Base-by-base conservation (phyloP, 345 rosid genomes). In the Reutealis trisperma region DNA sequence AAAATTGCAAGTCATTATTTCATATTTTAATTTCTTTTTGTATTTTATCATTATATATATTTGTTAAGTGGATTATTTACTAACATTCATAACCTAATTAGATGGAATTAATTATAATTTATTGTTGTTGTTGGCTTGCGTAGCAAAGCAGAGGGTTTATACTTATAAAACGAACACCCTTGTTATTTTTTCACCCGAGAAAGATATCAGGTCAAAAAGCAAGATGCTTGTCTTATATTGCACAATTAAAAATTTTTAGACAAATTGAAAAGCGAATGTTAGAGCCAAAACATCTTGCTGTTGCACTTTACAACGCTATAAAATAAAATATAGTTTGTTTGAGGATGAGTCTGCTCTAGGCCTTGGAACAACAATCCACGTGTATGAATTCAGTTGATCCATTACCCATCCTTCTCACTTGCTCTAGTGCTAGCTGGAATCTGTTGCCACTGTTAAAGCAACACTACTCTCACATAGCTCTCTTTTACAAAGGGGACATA, bases 401-500 rank as follows among this genome's bases (percentile, higher is more conserved):
- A 16, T 32, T 8, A 37, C 49, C 70, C 16, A 51, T 51, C 18
- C 15, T 47, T 49, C 67, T 32, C 11, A 65, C 16, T 42, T 41
- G 13, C 54, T 34, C 42, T 69, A 37, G 47, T 63, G 73, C 70
- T 79, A 67, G 70, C 73, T 65, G 18, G 74, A 58, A 41, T 79
- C 84, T 67, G 55, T 52, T 24, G 77, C 77, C 0, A 82, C 72
- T 6, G 85, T 79, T 16, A 82, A 77, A 65, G 42, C 8, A 41
- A 66, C 68, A 70, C 79, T 72, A 72, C 84, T 82, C 63, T 89
- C 93, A 12, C 94, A 92, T 30, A 92, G 93, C 69, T 93, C 94
- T 24, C 84, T 87, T 83, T 96, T 96, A 92, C 99, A 96, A 12
- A 96, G 93, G 62, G 99, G 99, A 80, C 99, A 96, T 14, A 90